Evolutionary conservation across 805 yeast genomes (phyloP), one percentile per base, ranked within the genome.

Genomic region (Teunomyces lycoperdinae): DNA sequence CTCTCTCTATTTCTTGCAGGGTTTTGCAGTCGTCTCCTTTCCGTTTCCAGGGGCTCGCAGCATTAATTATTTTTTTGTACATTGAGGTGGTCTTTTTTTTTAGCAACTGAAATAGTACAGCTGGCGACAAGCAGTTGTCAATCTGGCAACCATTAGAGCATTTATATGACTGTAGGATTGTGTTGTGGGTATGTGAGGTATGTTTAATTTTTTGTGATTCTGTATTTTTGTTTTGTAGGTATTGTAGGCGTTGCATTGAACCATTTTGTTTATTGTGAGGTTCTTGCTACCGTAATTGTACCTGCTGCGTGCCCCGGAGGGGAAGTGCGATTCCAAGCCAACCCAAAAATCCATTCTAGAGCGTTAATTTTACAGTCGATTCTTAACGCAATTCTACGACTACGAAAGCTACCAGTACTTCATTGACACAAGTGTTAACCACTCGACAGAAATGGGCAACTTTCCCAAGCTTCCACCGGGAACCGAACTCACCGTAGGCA

Each of bases 401-500:
- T 32, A 32, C 34, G 14, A 32, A 16, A 8, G 14, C 14, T 32
- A 13, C 34, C 34, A 3, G 33, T 3, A 10, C 17, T 32, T 13
- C 13, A 13, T 13, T 13, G 34, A 32, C 34, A 32, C 6, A 13
- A 32, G 34, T 32, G 34, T 32, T 14, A 9, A 32, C 24, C 29
- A 24, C 14, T 33, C 13, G 31, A 26, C 44, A 11, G n/a, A 36
- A 16, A 62, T 62, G 67, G 65, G 60, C 10, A 58, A 57, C 49
- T 52, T 64, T 45, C 58, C 63, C 17, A 66, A 61, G 48, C 68
- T 73, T 45, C 62, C 67, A 11, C 67, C 63, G 52, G 78, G 77
- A 26, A 62, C 74, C 5, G 53, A 59, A 41, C 68, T 74, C 42
- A 62, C 62, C 30, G 79, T 74, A 24, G 79, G 79, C 9, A 58